Evolutionary conservation across 306 rosid species (phyloP).

Genomic region (Arachis hypogaea): DNA sequence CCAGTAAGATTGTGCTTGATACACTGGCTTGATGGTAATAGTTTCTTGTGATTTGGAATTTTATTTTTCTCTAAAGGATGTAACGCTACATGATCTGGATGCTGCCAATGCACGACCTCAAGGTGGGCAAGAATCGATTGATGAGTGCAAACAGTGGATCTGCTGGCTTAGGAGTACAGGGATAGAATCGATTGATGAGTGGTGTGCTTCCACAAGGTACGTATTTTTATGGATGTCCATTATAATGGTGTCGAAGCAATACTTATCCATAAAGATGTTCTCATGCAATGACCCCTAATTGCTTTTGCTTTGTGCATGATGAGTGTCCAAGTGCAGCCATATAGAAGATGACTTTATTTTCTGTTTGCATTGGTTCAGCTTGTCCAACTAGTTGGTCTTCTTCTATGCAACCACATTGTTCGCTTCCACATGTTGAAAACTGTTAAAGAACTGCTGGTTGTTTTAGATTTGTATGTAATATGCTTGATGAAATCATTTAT

Average conservation of each 20-base stretch:
- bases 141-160: conserved; percentile 80
- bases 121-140: too few species aligned
- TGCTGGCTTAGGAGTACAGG: conserved; percentile 80
- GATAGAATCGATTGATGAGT: conserved; percentile 85
- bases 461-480: too few species aligned
- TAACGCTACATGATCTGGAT: too few species aligned
- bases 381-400: not conserved
- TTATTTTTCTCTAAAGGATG: too few species aligned
- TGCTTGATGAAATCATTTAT: too few species aligned
- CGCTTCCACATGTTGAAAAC: not conserved
- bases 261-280: conserved; percentile 9
- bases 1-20: too few species aligned
- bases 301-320: not conserved
- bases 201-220: conserved; percentile 96
- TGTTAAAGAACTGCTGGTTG: too few species aligned
- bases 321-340: not conserved
- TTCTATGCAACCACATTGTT: not conserved
- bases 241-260: not conserved
- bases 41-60: too few species aligned
- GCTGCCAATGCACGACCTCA: too few species aligned
- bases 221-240: not conserved
- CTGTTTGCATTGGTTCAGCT: not conserved
- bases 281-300: not conserved
- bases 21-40: too few species aligned
- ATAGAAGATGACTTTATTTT: not conserved